Evolutionary conservation across 129 eudicot genomes (phyloP), one percentile per base, ranked within the genome.

Genomic region (Artemisia tridentata): DNA sequence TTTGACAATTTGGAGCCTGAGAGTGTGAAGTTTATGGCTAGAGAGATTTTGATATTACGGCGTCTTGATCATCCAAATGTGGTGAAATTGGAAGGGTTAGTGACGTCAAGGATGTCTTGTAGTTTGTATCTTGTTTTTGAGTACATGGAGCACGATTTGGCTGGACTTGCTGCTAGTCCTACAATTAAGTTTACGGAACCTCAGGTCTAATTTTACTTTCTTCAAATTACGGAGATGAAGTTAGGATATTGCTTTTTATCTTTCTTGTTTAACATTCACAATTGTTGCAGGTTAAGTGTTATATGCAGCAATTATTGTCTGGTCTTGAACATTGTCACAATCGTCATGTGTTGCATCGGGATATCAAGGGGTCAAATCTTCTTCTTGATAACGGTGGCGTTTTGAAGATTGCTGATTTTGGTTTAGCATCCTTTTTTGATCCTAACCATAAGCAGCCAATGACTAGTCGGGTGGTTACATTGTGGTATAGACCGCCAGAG

Each of bases 401-500:
- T 47, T 86, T 88, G 64, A 92, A 92, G 84, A 88, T 92, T 54
- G 98, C 98, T 72, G 98, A 92, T 85, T 92, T 92, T 67, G 96
- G 98, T 25, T 76, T 92, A 78, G 98, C 96, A 7, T 89, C 96
- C 1, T 79, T 81, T 46, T 92, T 86, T 60, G 98, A 92, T 80
- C 96, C 95, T 2, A 85, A 89, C 67, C 80, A 86, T 62, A 92
- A 81, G 85, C 98, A 86, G 77, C 95, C 96, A 3, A 91, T 92
- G 96, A 92, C 98, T 18, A 92, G 96, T 60, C 86, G 98, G 56
- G 98, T 92, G 65, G 96, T 92, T 68, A 92, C 98, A 17, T 74
- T 92, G 57, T 92, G 98, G 98, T 92, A 92, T 73, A 80, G 98
- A 73, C 98, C 98, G 17, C 98, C 98, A 0, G 98, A 92, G 83